Base-by-base conservation (phyloP, 2,329 filamentous ascomycete species). In the Chaetoscypha palmicola region DNA sequence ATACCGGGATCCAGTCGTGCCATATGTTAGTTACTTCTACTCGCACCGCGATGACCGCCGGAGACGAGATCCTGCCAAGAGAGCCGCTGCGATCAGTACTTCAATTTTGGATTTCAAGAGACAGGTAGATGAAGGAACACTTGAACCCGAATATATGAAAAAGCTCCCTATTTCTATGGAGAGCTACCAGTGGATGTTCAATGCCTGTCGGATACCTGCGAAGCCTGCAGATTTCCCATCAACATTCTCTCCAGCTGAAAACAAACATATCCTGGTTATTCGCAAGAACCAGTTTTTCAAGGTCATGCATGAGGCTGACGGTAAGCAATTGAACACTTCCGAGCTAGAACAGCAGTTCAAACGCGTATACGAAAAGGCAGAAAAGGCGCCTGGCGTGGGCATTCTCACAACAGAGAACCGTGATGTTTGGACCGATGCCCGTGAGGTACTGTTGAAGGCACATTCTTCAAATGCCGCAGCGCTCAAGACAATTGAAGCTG, bases 1-100 rank as follows among this genome's bases (percentile, higher is more conserved):
- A 53, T 97, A 97, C 72, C 85, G 91, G 54, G 92, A 97, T 65
- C 92, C 92, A 9, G 87, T 98, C 36, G 86, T 97, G 14, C 92
- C 92, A 49, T 98, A 97, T 64, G 92, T 98, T 61, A 95, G 88
- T 67, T 98, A 98, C 77, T 98, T 98, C 72, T 98, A 98, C 73
- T 96, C 90, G 43, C 91, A 97, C 71, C 81, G 88, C 55, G 92
- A 98, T 67, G 94, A 98, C 68, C 81, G 87, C 56, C 77, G 82
- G 62, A 80, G 91, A 54, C 81, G 89, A 51, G 80, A 96, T 65
- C 92, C 92, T 0, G 83, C 85, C 51, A 94, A 94, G 75, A 86
- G 92, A 52, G 92, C 92, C 3, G 92, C 92, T 3, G 90, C 91
- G 52, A 84, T 98, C 54, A 81, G 86, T 1, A 88, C 86, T 1